Conservation (phyloP, 1,139 yeast species). For the Saccharomyces uvarum region DNA sequence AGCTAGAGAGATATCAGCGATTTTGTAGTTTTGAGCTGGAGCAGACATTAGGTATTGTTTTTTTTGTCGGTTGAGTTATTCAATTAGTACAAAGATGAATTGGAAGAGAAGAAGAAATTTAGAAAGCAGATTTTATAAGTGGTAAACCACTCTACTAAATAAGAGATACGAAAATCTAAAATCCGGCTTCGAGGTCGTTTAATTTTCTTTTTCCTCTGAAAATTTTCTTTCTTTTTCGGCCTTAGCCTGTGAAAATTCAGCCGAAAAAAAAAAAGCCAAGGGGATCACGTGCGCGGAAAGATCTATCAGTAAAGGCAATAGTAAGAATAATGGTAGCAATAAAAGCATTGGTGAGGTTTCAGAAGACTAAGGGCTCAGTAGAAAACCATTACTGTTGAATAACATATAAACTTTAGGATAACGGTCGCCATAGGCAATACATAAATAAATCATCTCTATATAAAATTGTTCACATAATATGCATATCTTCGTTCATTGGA, state of each 20-base stretch:
- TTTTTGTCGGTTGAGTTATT: background rate
- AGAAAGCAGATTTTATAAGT: background rate
- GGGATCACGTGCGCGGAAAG: background rate
- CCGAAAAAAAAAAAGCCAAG: background rate
- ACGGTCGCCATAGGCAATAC: background rate
- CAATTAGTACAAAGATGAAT: background rate
- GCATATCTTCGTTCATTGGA: background rate
- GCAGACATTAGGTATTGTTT: conserved; percentile 38
- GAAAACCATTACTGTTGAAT: background rate
- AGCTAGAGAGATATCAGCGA: conserved; percentile 96
- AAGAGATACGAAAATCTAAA: background rate
- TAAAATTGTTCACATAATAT: background rate
- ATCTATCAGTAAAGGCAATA: background rate
- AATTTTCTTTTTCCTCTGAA: background rate
- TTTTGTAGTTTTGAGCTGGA: conserved; percentile 74
- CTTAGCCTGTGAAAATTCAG: background rate
- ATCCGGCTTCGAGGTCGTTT: background rate
- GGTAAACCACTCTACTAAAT: background rate
- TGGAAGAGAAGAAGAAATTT: background rate
- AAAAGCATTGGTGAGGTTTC: background rate
- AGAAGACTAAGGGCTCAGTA: background rate
- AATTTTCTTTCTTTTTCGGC: conserved; percentile 1
- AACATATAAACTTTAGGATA: background rate
- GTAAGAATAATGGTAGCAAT: background rate
- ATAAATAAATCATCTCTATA: background rate